Base-by-base conservation (phyloP, 2,329 filamentous ascomycete species). In the Epichloe baconii region DNA sequence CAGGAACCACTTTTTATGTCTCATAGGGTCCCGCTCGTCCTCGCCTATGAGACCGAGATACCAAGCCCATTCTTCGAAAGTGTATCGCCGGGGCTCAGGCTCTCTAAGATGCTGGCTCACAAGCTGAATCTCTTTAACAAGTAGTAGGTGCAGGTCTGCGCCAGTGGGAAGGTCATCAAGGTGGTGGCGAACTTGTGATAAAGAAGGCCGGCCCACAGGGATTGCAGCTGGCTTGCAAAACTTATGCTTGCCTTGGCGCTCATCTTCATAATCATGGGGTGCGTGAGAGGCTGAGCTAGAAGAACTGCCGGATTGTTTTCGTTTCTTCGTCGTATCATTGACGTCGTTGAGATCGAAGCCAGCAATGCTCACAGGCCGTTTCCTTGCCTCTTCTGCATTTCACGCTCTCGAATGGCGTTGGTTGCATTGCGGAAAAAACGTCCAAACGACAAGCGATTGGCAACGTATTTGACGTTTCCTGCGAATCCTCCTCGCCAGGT, bases 31-130 rank as follows among this genome's bases (percentile, higher is more conserved):
- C 50, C 66, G 67, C 60, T 83, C 79, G 61, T 82, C 78, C 60
- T 82, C 78, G 45, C 79, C 79, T n/a, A 95, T 86, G 35, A 95
- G 73, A 21, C 79, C 78, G 7, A 90, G 82, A 58, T 88, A 93
- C 71, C 87, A 86, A 0, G 85, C 85, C 90, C 89, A 95, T 62
- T 95, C 85, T 57, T 89, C 81, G 56, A 89, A 96, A 0, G 72
- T 74, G 63, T 95, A 96, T 50, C 75, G 76, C 51, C 81, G 82
- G 2, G 78, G 74, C 4, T 73, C 66, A 44, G 71, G 65, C 17
- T 78, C 76, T 36, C 86, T 69, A 61, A 93, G 79, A 46, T 77
- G 71, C n/a, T 54, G 53, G 1, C 80, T 79, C 1, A 87, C 79
- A 26, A 71, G 73, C 14, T 79, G 73, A 51, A 95, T 93, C 56